Base-by-base conservation (phyloP, 805 yeast genomes). In the Myxozyma kluyveri region DNA sequence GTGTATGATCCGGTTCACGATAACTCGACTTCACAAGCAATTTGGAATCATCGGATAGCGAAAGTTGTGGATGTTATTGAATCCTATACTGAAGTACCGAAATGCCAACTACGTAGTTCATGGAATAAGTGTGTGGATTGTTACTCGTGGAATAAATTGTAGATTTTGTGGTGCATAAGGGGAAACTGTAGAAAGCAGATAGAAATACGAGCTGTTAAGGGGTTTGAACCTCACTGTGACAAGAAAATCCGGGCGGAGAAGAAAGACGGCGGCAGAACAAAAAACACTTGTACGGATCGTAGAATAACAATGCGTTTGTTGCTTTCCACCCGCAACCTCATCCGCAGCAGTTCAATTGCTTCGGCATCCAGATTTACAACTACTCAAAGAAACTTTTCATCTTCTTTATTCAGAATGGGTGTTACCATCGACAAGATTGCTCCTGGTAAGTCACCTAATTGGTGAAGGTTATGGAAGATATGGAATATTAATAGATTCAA, bases 1-100 rank as follows among this genome's bases (percentile, higher is more conserved):
- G 76, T 84, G 26, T 93, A 91, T 69, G 98, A 93, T 63, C 90
- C 85, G 9, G 96, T 90, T 10, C 76, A 78, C 2, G 98, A 93
- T 61, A 72, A 78, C 58, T 97, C 97, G 1, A 91, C 97, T 96
- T 84, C 81, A 63, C 90, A 90, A 14, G 88, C 84, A 62, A 71
- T 93, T 68, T 74, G 86, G 57, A 88, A 91, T 68, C 99, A 93
- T 68, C 75, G 96, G 40, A 88, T 93, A 47, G 93, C 86, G 62
- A 85, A 89, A 0, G 96, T 93, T 2, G 88, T 93, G 66, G 85
- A 85, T 14, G 78, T 93, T 5, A 72, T 93, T 12, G 66, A 75
- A 62, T 76, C 71, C 2, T 89, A 90, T 67, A 88, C 91, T 59
- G 79, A 75, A 39, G 85, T 95, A 0, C 90, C 98, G 0, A 65